phyloP scores from a whole-genome alignment of 345 rosid species.

The sweet orange (Citrus sinensis) region DVS_A1.0 CM039167.1:4267501-4268000 shows the following conservation, averaged over 20 bases:
- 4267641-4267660: conserved; percentile 49
- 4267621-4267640: not conserved
- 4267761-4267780: conserved; percentile 43
- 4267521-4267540: not conserved
- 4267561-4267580: not conserved
- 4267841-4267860: conserved; percentile 69
- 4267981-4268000: conserved; percentile 33
- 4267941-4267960: conserved; percentile 74
- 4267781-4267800: conserved; percentile 57
- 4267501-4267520: not conserved
- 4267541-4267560: not conserved
- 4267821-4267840: conserved; percentile 79
- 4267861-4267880: conserved; percentile 70
- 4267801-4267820: conserved; percentile 74
- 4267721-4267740: conserved; percentile 79
- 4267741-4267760: conserved; percentile 57
- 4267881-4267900: conserved; percentile 76
- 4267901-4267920: conserved; percentile 75
- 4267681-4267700: conserved; percentile 85
- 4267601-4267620: not conserved
- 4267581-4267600: not conserved
- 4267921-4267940: conserved; percentile 84
- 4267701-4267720: conserved; percentile 74
- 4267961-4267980: conserved; percentile 70
- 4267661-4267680: conserved; percentile 44